phyloP scores from a whole-genome alignment of 176 grass and related monocot species.

The Hyparrhenia diplandra region DNA sequence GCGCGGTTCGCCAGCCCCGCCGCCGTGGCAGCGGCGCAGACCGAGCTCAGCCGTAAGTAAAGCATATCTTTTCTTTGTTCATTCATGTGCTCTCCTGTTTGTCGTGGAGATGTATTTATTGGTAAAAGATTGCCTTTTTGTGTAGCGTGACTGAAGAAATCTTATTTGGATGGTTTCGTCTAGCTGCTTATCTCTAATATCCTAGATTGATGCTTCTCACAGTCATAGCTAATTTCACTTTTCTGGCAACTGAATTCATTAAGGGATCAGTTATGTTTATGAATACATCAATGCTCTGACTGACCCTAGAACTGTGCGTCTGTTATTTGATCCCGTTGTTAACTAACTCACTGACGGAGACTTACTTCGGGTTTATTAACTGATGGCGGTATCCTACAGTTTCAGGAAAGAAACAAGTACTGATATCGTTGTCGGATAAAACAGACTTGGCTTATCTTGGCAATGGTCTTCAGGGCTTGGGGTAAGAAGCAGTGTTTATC shows the following conservation, averaged over 20 bases:
- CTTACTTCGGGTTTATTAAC: background rate
- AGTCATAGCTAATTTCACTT: background rate
- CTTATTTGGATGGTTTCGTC: background rate
- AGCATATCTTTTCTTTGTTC: background rate
- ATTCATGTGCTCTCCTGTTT: background rate
- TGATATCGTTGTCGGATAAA: conserved; percentile 70
- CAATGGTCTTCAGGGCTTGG: conserved; percentile 57
- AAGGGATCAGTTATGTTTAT: background rate
- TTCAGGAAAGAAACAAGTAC: conserved; percentile 49
- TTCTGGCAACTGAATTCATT: background rate
- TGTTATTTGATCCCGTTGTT: background rate
- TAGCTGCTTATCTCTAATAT: background rate
- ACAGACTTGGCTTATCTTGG: conserved; percentile 54
- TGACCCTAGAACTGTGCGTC: background rate
- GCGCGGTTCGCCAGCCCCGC: background rate
- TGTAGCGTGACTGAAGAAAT: background rate
- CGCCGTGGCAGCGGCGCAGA: conserved; percentile 5
- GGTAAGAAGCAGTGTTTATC: conserved; percentile 36
- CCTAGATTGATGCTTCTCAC: background rate
- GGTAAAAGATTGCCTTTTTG: background rate
- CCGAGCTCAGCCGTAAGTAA: background rate
- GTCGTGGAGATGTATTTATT: background rate
- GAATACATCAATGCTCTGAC: background rate
- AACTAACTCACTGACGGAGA: background rate
- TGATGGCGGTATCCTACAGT: background rate